Evolutionary conservation across 805 yeast genomes (phyloP).

Genomic region (Metschnikowia bowlesiae): DNA sequence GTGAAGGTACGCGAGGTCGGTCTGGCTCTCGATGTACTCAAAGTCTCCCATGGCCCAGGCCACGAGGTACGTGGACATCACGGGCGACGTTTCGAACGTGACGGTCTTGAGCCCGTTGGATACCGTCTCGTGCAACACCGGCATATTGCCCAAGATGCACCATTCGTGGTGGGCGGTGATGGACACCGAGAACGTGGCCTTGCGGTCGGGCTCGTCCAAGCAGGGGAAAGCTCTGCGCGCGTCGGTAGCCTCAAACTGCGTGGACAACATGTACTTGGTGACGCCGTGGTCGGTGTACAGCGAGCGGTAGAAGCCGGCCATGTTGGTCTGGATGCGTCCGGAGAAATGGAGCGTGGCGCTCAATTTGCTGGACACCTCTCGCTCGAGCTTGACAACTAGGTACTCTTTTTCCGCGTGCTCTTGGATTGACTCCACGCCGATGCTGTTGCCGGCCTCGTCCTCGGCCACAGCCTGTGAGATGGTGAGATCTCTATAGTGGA

Average conservation of each 20-base stretch:
- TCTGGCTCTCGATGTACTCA: constrained; percentile 47
- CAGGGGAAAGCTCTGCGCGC: constrained; percentile 59
- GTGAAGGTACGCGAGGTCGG: constrained; percentile 32
- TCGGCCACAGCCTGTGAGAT: constrained; percentile 21
- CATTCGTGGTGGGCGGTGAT: constrained; percentile 28
- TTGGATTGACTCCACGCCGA: constrained; percentile 20
- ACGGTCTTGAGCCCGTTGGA: constrained; percentile 21
- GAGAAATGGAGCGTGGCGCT: constrained; percentile 30
- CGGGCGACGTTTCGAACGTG: constrained; percentile 44
- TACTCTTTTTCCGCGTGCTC: constrained; percentile 57
- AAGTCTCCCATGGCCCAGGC: constrained; percentile 60
- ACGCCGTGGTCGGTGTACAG: constrained; percentile 37
- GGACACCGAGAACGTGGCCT: constrained; percentile 52
- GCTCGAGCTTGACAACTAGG: constrained; percentile 53
- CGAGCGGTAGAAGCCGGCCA: constrained; percentile 55
- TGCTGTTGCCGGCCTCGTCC: constrained; percentile 22
- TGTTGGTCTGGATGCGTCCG: constrained; percentile 48
- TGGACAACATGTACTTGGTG: constrained; percentile 40
- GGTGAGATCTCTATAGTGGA: constrained; percentile 45
- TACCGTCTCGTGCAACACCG: constrained; percentile 17
- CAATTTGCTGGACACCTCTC: constrained; percentile 22
- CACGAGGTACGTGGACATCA: constrained; percentile 52
- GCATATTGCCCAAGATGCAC: constrained; percentile 48
- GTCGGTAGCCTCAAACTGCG: constrained; percentile 58
- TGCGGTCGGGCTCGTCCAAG: constrained; percentile 51